Evolutionary conservation across 1,284 basidiomycete genomes (phyloP).

Genomic region (Rhodotorula sp.): DNA sequence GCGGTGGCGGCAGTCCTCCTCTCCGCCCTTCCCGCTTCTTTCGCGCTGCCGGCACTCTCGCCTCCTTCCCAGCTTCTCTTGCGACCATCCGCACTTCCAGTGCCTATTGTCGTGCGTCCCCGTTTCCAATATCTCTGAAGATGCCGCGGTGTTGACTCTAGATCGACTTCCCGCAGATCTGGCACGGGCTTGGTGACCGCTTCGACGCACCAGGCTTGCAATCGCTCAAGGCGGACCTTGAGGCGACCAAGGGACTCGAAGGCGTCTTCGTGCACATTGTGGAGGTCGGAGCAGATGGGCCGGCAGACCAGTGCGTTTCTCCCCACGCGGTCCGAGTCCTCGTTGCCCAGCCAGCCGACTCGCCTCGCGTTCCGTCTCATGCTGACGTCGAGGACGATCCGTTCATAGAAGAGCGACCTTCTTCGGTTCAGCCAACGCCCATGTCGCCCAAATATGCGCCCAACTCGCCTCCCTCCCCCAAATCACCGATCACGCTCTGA

Average conservation of each 20-base stretch:
- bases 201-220: slow-evolving; percentile 51
- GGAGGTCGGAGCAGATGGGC: slow-evolving; percentile 64
- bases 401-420: slow-evolving; percentile 53
- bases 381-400: neutral
- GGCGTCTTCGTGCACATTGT: slow-evolving; percentile 84
- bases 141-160: no score
- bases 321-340: no score
- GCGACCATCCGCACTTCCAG: neutral
- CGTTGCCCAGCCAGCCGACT: neutral
- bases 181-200: slow-evolving; percentile 85
- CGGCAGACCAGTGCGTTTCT: slow-evolving; percentile 67
- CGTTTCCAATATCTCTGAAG: no score
- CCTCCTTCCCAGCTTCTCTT: neutral
- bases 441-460: slow-evolving; percentile 64
- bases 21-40: neutral
- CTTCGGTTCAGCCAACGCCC: slow-evolving; percentile 74
- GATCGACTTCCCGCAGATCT: slow-evolving; percentile 54
- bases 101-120: no score
- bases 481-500: slow-evolving; percentile 49
- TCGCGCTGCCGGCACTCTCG: neutral
- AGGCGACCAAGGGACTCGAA: slow-evolving; percentile 64
- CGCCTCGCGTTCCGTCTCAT: neutral
- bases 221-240: slow-evolving; percentile 30
- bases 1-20: neutral
- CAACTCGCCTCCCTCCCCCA: slow-evolving; percentile 69